A percentile compares a stretch with the other conserved stretches of the same genome.
Evolutionary conservation across 306 rosid species (phyloP).

Genomic region (Medicago arabica): DNA sequence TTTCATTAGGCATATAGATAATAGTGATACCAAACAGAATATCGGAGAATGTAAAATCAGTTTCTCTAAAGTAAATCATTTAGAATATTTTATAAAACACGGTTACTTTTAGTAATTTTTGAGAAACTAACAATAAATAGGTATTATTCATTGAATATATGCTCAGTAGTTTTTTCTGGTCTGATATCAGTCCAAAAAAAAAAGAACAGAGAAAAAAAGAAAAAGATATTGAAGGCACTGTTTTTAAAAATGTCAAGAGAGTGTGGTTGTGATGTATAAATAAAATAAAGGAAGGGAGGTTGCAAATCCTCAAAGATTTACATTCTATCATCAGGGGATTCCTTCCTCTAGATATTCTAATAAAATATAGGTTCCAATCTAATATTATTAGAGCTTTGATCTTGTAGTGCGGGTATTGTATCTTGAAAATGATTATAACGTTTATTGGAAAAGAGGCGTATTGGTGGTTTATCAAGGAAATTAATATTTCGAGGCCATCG

Average conservation of each 20-base stretch:
- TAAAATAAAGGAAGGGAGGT: background rate
- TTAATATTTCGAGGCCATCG: background rate
- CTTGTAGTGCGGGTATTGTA: background rate
- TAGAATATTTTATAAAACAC: slow-evolving; percentile 3
- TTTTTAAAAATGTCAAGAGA: background rate
- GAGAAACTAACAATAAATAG: background rate
- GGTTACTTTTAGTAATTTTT: background rate
- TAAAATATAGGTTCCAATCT: background rate
- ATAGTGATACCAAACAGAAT: slow-evolving; percentile 11
- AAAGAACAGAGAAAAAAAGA: background rate
- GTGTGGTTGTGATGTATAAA: background rate
- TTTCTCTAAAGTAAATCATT: background rate
- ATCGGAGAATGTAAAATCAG: background rate
- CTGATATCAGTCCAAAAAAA: background rate
- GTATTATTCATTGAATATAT: background rate
- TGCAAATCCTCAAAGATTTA: background rate
- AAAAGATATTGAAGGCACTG: background rate
- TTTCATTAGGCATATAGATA: slow-evolving; percentile 12
- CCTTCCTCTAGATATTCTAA: background rate
- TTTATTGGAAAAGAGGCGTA: background rate
- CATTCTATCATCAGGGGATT: background rate
- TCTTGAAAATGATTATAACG: background rate
- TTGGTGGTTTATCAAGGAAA: background rate
- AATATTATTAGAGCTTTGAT: background rate
- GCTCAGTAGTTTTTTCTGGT: background rate